phyloP scores from a whole-genome alignment of 2,329 filamentous ascomycete genomes.

The Pseudomassariella vexata region DNA sequence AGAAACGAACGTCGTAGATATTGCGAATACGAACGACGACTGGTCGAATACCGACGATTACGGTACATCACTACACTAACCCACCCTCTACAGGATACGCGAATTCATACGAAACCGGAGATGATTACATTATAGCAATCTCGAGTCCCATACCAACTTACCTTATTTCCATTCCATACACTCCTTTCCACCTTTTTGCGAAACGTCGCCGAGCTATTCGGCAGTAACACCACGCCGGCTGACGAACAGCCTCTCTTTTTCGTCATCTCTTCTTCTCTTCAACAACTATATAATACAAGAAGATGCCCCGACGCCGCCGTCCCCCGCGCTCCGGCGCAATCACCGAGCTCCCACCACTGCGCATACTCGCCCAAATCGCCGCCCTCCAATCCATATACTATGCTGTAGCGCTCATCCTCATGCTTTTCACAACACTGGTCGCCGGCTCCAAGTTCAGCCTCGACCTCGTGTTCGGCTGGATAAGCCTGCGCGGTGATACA shows the following conservation, averaged over 20 bases:
- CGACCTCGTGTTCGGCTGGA: constrained; percentile 53
- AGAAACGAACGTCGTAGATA: too few species aligned
- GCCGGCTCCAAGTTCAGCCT: constrained; percentile 48
- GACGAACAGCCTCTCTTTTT: too few species aligned
- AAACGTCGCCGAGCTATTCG: background rate
- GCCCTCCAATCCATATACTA: constrained; percentile 53
- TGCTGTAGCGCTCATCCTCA: constrained; percentile 41
- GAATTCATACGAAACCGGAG: background rate
- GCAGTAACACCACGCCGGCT: too few species aligned
- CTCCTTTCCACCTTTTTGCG: constrained; percentile 3
- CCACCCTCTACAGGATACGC: too few species aligned
- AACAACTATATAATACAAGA: background rate
- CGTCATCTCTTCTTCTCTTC: background rate
- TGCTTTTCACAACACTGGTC: constrained; percentile 54
- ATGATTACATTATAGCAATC: constrained; percentile 5
- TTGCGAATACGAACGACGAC: too few species aligned
- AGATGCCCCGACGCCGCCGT: constrained; percentile 48
- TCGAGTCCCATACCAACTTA: background rate
- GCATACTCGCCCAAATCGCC: constrained; percentile 54
- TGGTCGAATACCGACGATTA: too few species aligned
- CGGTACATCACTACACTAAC: too few species aligned
- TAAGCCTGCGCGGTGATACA: constrained; percentile 53
- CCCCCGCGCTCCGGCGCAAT: constrained; percentile 56
- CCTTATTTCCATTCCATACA: constrained; percentile 6
- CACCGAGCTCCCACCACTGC: constrained; percentile 54